A percentile compares a stretch with the other conserved stretches of the same genome.
Evolutionary conservation across 495 filamentous ascomycete species (phyloP).

Genomic region (Chaetomium tenue): DNA sequence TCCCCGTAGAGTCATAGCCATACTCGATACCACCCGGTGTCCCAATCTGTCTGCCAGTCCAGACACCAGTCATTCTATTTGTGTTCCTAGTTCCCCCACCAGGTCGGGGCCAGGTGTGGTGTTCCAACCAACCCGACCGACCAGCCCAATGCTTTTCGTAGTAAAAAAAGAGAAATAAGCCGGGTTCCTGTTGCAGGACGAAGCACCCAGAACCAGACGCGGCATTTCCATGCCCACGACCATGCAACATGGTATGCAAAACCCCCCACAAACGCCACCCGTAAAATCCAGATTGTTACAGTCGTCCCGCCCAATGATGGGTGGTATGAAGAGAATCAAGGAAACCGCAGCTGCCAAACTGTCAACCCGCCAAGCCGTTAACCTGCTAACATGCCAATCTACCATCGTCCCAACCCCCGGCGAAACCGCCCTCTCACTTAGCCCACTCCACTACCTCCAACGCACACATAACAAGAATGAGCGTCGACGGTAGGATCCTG

Average conservation of each 20-base stretch:
- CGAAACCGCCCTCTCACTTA: not conserved
- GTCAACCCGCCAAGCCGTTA: not conserved
- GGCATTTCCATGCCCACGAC: not conserved
- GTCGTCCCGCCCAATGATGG: not conserved
- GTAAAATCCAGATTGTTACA: not conserved
- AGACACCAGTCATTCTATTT: conserved; percentile 3
- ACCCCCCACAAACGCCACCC: not conserved
- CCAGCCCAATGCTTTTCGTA: not conserved
- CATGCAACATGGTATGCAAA: not conserved
- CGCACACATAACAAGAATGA: conserved; percentile 85
- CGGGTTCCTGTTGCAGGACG: not conserved
- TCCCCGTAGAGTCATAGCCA: not conserved
- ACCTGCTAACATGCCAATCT: not conserved
- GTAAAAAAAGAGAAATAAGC: not conserved
- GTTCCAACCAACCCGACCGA: not conserved
- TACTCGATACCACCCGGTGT: not conserved
- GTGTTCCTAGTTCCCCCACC: not conserved
- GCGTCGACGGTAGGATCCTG: conserved; percentile 91
- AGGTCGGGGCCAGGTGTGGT: not conserved
- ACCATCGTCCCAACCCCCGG: not conserved
- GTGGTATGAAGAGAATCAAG: not conserved
- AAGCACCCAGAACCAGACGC: not conserved
- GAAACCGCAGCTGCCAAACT: not conserved
- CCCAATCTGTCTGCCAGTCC: not conserved
- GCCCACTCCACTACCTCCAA: conserved; percentile 95